These are phyloP conservation scores for Aspergillus asperescens DNA, from an alignment of 495 filamentous ascomycete species.

Conservation along the genomic window DNA sequence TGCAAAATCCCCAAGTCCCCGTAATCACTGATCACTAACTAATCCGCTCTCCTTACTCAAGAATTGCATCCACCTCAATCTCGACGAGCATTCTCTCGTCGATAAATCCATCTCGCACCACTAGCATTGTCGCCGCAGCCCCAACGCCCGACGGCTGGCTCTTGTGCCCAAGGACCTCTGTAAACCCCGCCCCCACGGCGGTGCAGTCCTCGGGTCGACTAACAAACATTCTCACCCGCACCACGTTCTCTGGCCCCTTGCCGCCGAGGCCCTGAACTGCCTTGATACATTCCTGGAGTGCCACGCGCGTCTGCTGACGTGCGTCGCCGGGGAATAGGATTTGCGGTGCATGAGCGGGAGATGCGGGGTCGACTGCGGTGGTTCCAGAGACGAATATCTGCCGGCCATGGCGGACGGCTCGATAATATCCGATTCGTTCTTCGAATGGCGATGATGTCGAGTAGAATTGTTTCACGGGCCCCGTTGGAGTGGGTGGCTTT, in stretches of 20 bases:
- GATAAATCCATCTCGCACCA: conserved; percentile 37
- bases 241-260: conserved; percentile 31
- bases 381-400: conserved; percentile 46
- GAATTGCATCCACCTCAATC: conserved; percentile 43
- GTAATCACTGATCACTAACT: too few relatives aligned
- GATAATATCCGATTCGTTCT: conserved; percentile 41
- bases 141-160: conserved; percentile 24
- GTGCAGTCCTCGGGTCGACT: conserved; percentile 30
- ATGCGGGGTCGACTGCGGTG: conserved; percentile 36
- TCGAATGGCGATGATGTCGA: conserved; percentile 42
- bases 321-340: conserved; percentile 39
- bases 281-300: conserved; percentile 36
- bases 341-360: conserved; percentile 28
- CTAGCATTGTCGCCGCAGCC: conserved; percentile 42
- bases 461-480: conserved; percentile 20
- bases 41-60: too few relatives aligned
- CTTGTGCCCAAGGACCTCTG: conserved; percentile 30
- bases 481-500: background rate
- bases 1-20: too few relatives aligned
- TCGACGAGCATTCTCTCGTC: conserved; percentile 44
- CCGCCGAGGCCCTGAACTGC: conserved; percentile 41
- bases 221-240: conserved; percentile 41
- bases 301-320: conserved; percentile 33
- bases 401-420: conserved; percentile 39
- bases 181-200: conserved; percentile 32